These are phyloP conservation scores for Castanea sativa DNA, from an alignment of 306 rosid genomes.

Conservation along the genomic window DNA sequence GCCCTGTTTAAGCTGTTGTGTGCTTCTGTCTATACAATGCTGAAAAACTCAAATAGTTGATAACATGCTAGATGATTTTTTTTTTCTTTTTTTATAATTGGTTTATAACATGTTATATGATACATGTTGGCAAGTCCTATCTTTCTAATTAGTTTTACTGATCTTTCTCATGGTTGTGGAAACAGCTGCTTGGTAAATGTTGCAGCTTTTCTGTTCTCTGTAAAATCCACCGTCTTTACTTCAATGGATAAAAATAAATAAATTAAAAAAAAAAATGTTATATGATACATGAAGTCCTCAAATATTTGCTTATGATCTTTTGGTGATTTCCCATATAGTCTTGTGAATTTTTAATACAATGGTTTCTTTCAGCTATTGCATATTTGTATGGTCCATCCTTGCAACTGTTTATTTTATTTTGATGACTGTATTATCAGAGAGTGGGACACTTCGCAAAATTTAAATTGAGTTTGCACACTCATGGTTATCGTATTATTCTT, in stretches of 20 bases:
- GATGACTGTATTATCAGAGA: background rate
- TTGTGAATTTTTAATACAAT: background rate
- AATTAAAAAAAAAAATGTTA: background rate
- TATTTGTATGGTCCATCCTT: background rate
- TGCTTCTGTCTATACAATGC: background rate
- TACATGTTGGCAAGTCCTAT: no score
- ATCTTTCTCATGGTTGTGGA: no score
- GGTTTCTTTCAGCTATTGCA: background rate
- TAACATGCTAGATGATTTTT: background rate
- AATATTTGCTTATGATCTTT: background rate
- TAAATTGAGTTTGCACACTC: background rate
- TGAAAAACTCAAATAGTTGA: no score
- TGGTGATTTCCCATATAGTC: background rate
- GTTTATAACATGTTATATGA: background rate
- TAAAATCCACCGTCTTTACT: no score
- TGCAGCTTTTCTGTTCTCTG: no score
- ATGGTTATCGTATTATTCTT: slow-evolving; percentile 13
- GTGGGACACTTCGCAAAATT: background rate
- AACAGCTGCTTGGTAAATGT: no score
- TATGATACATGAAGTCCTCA: background rate
- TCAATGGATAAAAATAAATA: no score
- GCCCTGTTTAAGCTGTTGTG: background rate
- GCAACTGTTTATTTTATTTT: background rate
- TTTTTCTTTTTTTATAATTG: no score
- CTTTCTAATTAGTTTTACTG: no score